Evolutionary conservation across 257 asterid species (phyloP), one percentile per base, ranked within the genome.

Genomic region (Solanum okadae): DNA sequence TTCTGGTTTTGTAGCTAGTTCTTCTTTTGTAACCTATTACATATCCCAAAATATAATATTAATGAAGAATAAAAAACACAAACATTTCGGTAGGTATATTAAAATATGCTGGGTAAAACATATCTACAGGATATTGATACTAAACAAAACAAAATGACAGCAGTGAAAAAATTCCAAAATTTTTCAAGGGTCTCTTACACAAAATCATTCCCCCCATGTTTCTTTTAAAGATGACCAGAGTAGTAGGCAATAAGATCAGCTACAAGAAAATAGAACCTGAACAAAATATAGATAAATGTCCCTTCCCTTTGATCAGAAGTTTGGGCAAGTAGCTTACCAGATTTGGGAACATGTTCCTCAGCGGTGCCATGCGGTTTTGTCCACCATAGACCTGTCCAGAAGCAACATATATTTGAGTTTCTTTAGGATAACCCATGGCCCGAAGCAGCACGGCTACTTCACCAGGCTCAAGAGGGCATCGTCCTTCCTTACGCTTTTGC

Each of bases 381-480:
- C 99, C 99, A 83, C 99, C 99, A 78, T 97, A 97, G 88, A 96
- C 99, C 90, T 97, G 99, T 90, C 99, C 99, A 42, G 99, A 97
- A 75, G 99, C 99, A 44, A 97, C 99, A 86, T 97, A 97, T 93
- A 97, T 97, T 89, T 94, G 98, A 87, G 99, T 97, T 90, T 97
- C 99, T 93, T 95, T 96, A 10, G 98, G 97, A 89, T 97, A 97
- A 86, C 99, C 99, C 99, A 97, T 97, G 76, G 98, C 99, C 33
- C 99, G 94, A 89, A 97, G 98, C 98, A 96, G 93, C 89, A 96
- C 98, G 7, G 99, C 99, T 86, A 97, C 99, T 94, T 97, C 99
- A 86, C 97, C 96, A 44, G 99, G 99, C 92, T 97, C 99, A 52
- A 97, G 99, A 70, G 99, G 99, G 93, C 99, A 97, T 70, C 99